Base-by-base conservation (phyloP, 768 basidiomycete genomes). In the Macrolepiota fuliginosa region DNA sequence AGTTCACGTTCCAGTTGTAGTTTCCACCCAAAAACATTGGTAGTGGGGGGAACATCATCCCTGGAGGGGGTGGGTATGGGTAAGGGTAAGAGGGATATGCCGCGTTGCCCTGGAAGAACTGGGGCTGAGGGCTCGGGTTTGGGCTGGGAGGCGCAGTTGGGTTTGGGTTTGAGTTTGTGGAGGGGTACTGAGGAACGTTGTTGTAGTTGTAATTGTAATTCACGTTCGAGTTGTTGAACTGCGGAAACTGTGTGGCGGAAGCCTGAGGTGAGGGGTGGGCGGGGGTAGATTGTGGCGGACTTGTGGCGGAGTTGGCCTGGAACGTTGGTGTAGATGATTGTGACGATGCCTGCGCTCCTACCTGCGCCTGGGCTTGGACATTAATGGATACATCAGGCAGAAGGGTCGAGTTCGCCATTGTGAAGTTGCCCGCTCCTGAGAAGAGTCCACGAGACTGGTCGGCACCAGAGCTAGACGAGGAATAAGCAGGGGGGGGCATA, bases 321-420 rank as follows among this genome's bases (percentile, higher is more conserved):
- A 15, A 19, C 0, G 42, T 45, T 15, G 42, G 19, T 7, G 3
- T 7, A 32, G 19, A 45, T 19, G 42, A 45, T 19, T 45, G 42
- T n/a, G 0, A 1, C 7, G 42, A 0, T 0, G 42, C 0, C 0
- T 45, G 42, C 0, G 42, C 1, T 9, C 6, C 17, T 7, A 19
- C 0, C 0, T 45, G 42, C 10, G 42, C 19, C 10, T 0, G 42
- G 1, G 42, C 7, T 7, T 45, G 42, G 2, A 19, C 5, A 45
- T 7, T 32, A 7, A 19, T 9, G n/a, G 42, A 45, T 0, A 19
- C 7, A 45, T 19, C 42, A n/a, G 42, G 6, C 17, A n/a, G 42
- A 45, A n/a, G n/a, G 19, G 42, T 19, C 9, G 42, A 17, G 7
- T 22, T 45, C 7, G 29, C 29, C 29, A 45, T 19, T 10, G 17